Conservation (phyloP, 1,284 basidiomycete species). For the Pseudozyma thailandica region DNA sequence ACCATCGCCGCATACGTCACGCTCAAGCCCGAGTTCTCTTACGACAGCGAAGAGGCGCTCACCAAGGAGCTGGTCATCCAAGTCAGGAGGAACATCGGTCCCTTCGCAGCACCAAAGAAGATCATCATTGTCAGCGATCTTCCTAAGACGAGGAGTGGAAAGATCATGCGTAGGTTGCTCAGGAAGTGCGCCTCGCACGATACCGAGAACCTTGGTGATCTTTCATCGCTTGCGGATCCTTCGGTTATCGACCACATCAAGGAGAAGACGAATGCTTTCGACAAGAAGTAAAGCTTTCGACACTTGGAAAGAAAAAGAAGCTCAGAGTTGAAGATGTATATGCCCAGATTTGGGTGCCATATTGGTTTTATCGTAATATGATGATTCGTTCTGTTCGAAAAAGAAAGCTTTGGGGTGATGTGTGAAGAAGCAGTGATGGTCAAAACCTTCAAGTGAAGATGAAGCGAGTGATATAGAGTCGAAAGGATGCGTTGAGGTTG, state of each 20-base stretch:
- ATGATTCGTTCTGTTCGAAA: too few species aligned
- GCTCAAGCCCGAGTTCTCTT: constrained; percentile 80
- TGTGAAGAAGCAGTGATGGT: too few species aligned
- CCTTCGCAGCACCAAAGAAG: constrained; percentile 88
- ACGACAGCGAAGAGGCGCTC: constrained; percentile 77
- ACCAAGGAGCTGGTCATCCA: constrained; percentile 90
- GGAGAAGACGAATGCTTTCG: constrained; percentile 50
- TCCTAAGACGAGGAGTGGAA: constrained; percentile 96
- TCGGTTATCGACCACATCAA: constrained; percentile 63
- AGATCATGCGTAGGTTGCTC: constrained; percentile 93
- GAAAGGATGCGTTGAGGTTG: too few species aligned
- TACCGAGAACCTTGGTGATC: constrained; percentile 86
- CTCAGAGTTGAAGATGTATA: too few species aligned
- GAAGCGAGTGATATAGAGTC: too few species aligned
- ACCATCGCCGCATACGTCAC: constrained; percentile 70
- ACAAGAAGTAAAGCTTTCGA: constrained; percentile 43
- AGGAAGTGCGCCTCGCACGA: constrained; percentile 95
- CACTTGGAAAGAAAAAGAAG: not conserved
- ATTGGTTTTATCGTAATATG: too few species aligned
- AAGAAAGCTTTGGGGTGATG: too few species aligned
- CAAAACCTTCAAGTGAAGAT: too few species aligned
- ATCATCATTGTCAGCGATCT: constrained; percentile 86
- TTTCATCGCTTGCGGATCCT: constrained; percentile 85
- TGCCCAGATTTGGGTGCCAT: too few species aligned
- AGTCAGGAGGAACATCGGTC: constrained; percentile 74